Conservation (phyloP, 2,329 filamentous ascomycete genomes). For the Colletotrichum acutatum region DNA sequence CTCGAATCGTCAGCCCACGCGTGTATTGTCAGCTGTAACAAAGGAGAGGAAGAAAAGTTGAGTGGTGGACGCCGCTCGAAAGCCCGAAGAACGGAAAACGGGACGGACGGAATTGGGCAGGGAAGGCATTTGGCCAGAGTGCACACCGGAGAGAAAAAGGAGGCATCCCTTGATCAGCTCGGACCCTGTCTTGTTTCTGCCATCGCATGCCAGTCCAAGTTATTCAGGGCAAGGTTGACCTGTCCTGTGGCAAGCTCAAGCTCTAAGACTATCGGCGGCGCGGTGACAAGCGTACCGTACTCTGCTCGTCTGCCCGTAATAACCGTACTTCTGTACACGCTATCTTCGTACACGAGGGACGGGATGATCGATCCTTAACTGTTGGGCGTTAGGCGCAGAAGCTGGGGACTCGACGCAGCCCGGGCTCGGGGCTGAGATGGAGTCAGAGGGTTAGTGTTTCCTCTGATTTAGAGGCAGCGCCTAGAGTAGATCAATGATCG, state of each 20-base stretch:
- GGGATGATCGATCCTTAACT: background rate
- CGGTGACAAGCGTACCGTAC: background rate
- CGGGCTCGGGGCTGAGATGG: constrained; percentile 9
- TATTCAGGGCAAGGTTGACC: background rate
- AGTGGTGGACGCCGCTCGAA: background rate
- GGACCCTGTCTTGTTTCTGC: constrained; percentile 7
- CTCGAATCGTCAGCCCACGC: background rate
- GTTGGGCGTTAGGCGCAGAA: constrained; percentile 10
- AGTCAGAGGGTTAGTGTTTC: background rate
- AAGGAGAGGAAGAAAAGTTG: background rate
- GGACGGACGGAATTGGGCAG: background rate
- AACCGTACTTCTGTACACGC: background rate
- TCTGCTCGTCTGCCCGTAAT: too few relatives aligned
- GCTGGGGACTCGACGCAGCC: constrained; percentile 12
- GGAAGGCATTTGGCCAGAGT: background rate
- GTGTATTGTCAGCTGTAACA: constrained; percentile 2
- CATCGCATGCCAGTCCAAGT: constrained; percentile 15
- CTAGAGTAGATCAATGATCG: background rate
- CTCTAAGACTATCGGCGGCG: background rate
- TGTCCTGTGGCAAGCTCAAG: background rate
- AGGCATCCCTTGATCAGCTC: constrained; percentile 20
- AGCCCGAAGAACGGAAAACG: background rate
- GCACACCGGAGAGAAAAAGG: constrained; percentile 15
- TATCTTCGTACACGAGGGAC: background rate
- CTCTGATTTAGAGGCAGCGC: background rate